A percentile compares a stretch with the other conserved stretches of the same genome.
These are phyloP conservation scores for Penicilliopsis zonata DNA, from an alignment of 495 filamentous ascomycete genomes.

Conservation along the genomic window DNA sequence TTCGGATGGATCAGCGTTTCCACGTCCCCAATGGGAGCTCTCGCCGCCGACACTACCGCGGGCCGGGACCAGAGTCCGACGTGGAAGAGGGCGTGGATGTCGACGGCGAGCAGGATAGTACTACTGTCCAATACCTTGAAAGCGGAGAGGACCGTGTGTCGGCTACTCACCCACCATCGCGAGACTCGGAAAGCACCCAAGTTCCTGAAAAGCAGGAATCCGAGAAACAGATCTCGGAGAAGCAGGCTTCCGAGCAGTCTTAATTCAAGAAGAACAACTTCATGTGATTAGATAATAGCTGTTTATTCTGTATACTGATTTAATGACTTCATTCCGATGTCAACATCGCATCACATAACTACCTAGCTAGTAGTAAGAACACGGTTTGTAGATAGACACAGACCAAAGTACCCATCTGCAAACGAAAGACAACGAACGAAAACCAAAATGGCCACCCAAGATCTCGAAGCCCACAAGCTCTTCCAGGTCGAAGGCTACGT, in stretches of 20 bases:
- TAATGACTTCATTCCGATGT: constrained; percentile 4
- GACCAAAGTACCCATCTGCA: constrained; percentile 1
- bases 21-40: constrained; percentile 34
- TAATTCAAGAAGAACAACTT: not conserved
- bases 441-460: constrained; percentile 31
- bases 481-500: constrained; percentile 52
- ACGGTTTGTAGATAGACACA: not conserved
- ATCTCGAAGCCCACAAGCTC: constrained; percentile 40
- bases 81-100: not conserved
- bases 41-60: not conserved
- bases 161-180: too few relatives aligned
- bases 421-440: not conserved
- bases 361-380: too few relatives aligned
- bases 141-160: not conserved
- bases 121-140: not conserved
- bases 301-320: not conserved
- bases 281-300: not conserved
- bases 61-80: not conserved
- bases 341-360: constrained; percentile 4
- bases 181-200: too few relatives aligned
- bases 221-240: too few relatives aligned
- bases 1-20: constrained; percentile 63
- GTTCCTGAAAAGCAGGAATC: too few relatives aligned
- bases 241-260: too few relatives aligned
- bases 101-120: not conserved